Evolutionary conservation across 2,329 filamentous ascomycete genomes (phyloP).

Genomic region (Shiraia bambusicola): DNA sequence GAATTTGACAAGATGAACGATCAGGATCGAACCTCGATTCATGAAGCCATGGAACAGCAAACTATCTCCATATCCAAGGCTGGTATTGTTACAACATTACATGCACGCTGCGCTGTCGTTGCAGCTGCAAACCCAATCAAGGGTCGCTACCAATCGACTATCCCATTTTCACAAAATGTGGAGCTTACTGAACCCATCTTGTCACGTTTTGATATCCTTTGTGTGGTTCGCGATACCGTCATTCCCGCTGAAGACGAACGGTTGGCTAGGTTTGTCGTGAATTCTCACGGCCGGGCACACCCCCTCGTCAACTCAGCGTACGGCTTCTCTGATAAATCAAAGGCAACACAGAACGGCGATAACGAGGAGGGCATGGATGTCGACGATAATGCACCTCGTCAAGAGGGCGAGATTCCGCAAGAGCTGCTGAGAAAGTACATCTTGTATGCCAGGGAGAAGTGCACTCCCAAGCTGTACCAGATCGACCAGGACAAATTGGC

Average conservation of each 20-base stretch:
- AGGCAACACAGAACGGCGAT: conserved; percentile 35
- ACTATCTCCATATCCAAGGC: conserved; percentile 99
- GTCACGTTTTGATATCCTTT: conserved; percentile 96
- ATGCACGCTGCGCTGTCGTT: conserved; percentile 93
- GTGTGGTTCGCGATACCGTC: conserved; percentile 92
- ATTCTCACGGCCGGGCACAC: conserved; percentile 89
- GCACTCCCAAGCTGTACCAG: conserved; percentile 89
- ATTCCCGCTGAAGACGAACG: conserved; percentile 91
- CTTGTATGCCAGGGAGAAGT: conserved; percentile 86
- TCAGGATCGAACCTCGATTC: conserved; percentile 94
- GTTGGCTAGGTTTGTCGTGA: conserved; percentile 90
- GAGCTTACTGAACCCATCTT: conserved; percentile 96
- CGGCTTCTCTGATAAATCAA: conserved; percentile 27
- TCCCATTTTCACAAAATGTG: conserved; percentile 94
- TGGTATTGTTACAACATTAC: conserved; percentile 94
- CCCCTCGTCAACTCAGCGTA: conserved; percentile 53
- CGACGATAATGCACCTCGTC: conserved; percentile 52
- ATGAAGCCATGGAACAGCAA: conserved; percentile 99
- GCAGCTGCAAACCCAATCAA: conserved; percentile 96
- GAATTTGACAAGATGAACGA: conserved; percentile 99
- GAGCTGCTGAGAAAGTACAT: conserved; percentile 95
- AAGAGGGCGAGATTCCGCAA: conserved; percentile 78
- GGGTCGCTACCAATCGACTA: conserved; percentile 93
- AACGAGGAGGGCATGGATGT: conserved; percentile 54
- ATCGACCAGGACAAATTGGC: conserved; percentile 98